phyloP scores from a whole-genome alignment of 768 basidiomycete genomes.

The Lentinula lateritia region DNA sequence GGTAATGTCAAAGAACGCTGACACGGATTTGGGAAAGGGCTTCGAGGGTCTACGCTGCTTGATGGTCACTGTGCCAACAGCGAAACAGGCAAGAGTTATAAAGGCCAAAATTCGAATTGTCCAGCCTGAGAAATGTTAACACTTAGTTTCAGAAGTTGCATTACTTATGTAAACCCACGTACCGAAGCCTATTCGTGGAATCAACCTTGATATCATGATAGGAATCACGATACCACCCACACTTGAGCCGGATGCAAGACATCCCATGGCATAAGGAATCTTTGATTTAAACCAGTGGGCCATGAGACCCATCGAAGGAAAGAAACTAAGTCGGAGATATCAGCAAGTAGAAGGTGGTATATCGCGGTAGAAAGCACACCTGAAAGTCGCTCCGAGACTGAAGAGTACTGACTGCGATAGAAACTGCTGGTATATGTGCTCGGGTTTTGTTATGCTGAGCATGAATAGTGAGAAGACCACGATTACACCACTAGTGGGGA shows the following conservation, averaged over 20 bases:
- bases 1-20: constrained; percentile 15
- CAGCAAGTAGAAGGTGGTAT: too few relatives aligned
- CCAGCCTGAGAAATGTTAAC: constrained; percentile 16
- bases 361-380: constrained; percentile 1
- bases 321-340: constrained; percentile 17
- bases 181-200: constrained; percentile 18
- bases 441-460: constrained; percentile 16
- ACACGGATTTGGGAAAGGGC: constrained; percentile 12
- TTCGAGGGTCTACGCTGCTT: constrained; percentile 18
- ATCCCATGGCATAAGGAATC: constrained; percentile 26
- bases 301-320: constrained; percentile 26
- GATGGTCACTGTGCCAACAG: constrained; percentile 18
- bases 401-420: constrained; percentile 16
- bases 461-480: constrained; percentile 15
- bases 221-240: constrained; percentile 28
- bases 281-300: constrained; percentile 28
- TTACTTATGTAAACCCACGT: not conserved
- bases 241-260: constrained; percentile 24
- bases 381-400: constrained; percentile 12
- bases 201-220: constrained; percentile 15
- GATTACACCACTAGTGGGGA: constrained; percentile 13
- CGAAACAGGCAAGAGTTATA: constrained; percentile 16
- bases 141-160: not conserved
- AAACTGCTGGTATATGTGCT: constrained; percentile 18
- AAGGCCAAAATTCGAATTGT: constrained; percentile 20